Evolutionary conservation across 306 rosid species (phyloP).

Genomic region (Oemleria cerasiformis): DNA sequence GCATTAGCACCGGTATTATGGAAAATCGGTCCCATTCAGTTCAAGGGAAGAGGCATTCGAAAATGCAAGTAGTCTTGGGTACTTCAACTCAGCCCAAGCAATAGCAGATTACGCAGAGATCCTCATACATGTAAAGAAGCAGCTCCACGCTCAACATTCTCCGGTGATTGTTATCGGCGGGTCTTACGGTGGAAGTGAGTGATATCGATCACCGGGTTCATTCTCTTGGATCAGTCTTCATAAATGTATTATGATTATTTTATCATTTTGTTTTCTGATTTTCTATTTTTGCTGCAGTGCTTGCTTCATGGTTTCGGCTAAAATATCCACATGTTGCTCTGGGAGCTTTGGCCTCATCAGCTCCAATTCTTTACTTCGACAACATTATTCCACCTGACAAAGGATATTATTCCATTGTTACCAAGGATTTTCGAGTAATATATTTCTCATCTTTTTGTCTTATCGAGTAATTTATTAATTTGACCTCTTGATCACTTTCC

Average conservation of each 20-base stretch:
- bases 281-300: constrained; percentile 44
- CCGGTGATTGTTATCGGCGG: constrained; percentile 77
- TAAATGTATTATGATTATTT: not conserved
- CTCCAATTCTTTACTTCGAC: constrained; percentile 74
- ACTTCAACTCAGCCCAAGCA: constrained; percentile 80
- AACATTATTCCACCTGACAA: constrained; percentile 37
- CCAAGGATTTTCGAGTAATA: constrained; percentile 61
- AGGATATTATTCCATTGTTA: constrained; percentile 52
- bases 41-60: constrained; percentile 59
- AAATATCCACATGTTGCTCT: constrained; percentile 76
- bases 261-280: not conserved
- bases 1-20: constrained; percentile 69
- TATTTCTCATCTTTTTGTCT: no score
- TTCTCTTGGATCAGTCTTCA: not conserved
- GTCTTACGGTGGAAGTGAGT: constrained; percentile 90
- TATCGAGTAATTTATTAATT: not conserved
- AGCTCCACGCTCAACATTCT: constrained; percentile 37
- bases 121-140: constrained; percentile 47
- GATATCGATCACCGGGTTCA: not conserved
- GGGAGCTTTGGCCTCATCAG: constrained; percentile 83
- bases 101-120: constrained; percentile 69
- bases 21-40: constrained; percentile 66
- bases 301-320: constrained; percentile 79
- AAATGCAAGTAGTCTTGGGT: constrained; percentile 56
- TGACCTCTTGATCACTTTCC: no score